Conservation (phyloP, 768 basidiomycete species). For the Lactarius hatsudake region DNA sequence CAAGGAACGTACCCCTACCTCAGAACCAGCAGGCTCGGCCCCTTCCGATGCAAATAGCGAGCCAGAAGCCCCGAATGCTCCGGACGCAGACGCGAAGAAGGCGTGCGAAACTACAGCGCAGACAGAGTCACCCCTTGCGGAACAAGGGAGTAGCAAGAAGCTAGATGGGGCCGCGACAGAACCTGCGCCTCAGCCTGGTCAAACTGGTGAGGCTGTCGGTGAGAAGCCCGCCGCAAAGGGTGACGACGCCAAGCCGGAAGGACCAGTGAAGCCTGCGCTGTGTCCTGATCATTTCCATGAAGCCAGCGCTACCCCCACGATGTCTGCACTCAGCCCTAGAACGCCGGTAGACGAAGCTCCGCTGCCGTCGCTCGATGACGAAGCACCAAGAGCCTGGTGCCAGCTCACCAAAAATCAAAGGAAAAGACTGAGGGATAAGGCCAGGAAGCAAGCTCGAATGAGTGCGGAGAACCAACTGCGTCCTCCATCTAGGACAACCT, state of each 20-base stretch:
- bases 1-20: neutral
- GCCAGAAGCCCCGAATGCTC: neutral
- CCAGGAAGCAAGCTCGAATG: constrained; percentile 5
- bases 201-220: neutral
- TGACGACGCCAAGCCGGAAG: neutral
- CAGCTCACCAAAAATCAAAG: rapidly evolving
- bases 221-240: neutral
- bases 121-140: neutral
- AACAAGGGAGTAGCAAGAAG: neutral
- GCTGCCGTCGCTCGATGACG: neutral
- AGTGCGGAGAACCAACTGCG: constrained; percentile 5
- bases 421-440: neutral
- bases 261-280: neutral
- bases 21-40: neutral
- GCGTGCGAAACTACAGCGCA: neutral
- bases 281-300: constrained; percentile 1
- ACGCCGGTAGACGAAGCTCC: neutral
- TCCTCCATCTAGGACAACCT: neutral
- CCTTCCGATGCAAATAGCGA: neutral
- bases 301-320: constrained; percentile 1
- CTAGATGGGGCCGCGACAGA: neutral
- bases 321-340: neutral
- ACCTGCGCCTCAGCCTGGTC: neutral
- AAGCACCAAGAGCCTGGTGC: neutral
- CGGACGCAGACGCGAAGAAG: neutral